These are phyloP conservation scores for Spathaspora sp. DNA, from an alignment of 1,139 yeast species.

Conservation along the genomic window DNA sequence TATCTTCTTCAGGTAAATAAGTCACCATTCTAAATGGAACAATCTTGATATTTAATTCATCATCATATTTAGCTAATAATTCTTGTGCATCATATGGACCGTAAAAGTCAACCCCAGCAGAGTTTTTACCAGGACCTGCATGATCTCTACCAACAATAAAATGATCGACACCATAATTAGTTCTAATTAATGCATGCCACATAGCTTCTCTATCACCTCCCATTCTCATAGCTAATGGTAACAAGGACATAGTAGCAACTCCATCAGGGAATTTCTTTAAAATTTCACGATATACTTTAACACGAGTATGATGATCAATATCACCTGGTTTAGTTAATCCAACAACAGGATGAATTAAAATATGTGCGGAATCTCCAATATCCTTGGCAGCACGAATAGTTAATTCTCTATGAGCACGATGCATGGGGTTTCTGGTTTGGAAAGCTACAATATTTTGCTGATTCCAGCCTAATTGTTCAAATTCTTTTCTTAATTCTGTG, in stretches of 20 bases:
- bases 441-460: constrained; percentile 83
- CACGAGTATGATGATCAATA: constrained; percentile 96
- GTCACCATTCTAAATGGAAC: constrained; percentile 98
- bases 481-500: constrained; percentile 83
- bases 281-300: constrained; percentile 89
- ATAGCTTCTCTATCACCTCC: constrained; percentile 98
- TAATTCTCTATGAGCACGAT: constrained; percentile 94
- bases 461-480: constrained; percentile 74
- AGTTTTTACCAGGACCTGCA: constrained; percentile 96
- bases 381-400: constrained; percentile 88
- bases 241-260: constrained; percentile 81
- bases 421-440: constrained; percentile 99
- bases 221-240: constrained; percentile 98
- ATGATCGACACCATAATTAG: constrained; percentile 95
- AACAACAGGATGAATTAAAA: constrained; percentile 94
- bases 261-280: constrained; percentile 92
- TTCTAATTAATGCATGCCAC: constrained; percentile 97
- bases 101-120: constrained; percentile 90
- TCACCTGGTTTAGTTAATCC: constrained; percentile 98
- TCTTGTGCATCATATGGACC: constrained; percentile 98
- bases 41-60: constrained; percentile 82
- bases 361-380: constrained; percentile 52
- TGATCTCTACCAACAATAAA: constrained; percentile 98
- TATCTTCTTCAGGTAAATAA: constrained; percentile 90
- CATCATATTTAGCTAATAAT: constrained; percentile 70